Evolutionary conservation across 192 early-diverging fungal genomes (phyloP).

Genomic region (Kappamyces sp.): DNA sequence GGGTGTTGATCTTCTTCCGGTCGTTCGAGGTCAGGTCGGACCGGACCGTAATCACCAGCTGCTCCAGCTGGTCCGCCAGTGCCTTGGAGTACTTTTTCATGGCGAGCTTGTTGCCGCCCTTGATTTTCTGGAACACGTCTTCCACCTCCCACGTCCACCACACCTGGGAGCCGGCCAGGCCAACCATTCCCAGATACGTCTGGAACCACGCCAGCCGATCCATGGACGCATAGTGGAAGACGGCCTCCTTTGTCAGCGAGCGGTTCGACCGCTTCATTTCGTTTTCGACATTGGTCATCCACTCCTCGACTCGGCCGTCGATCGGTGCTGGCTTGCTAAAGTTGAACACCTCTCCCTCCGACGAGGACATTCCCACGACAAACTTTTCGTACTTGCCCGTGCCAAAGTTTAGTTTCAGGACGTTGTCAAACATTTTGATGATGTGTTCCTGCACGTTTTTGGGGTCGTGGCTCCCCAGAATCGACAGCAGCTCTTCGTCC

Average conservation of each 20-base stretch:
- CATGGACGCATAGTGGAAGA: constrained; percentile 55
- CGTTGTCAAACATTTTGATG: constrained; percentile 63
- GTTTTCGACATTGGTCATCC: constrained; percentile 52
- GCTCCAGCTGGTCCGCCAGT: constrained; percentile 48
- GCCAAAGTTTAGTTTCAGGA: constrained; percentile 55
- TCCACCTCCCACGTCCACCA: constrained; percentile 69
- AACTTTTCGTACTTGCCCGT: constrained; percentile 57
- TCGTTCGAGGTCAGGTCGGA: constrained; percentile 49
- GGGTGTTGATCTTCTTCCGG: constrained; percentile 50
- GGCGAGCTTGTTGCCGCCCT: constrained; percentile 50
- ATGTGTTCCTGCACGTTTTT: constrained; percentile 61
- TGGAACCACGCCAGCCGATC: constrained; percentile 49
- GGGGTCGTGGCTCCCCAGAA: constrained; percentile 53
- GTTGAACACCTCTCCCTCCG: constrained; percentile 49
- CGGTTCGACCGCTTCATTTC: constrained; percentile 60
- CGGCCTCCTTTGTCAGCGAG: constrained; percentile 55
- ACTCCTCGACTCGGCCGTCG: constrained; percentile 55
- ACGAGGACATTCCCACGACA: constrained; percentile 52
- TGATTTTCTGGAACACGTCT: constrained; percentile 54
- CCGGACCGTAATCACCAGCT: constrained; percentile 46
- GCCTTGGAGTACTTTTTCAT: constrained; percentile 54
- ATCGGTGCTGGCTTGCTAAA: constrained; percentile 40
- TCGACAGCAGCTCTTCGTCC: constrained; percentile 59
- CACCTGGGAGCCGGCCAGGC: constrained; percentile 53
- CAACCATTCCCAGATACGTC: constrained; percentile 55